A percentile compares a stretch with the other conserved stretches of the same genome.
Evolutionary conservation across 257 asterid species (phyloP).

Genomic region (Solanum verrucosum): DNA sequence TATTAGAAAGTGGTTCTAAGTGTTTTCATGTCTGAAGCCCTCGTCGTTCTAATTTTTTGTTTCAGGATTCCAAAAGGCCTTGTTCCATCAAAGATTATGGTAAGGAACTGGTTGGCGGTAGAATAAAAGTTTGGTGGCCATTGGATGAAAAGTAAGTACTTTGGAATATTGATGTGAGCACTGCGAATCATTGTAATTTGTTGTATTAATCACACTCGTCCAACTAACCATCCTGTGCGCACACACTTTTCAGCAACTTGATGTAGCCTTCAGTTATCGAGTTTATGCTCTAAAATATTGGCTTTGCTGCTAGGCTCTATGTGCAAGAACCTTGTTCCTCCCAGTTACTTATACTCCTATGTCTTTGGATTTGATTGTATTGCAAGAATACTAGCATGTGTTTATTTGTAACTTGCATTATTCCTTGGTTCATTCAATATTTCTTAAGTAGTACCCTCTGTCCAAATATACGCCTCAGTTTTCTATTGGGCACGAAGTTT

Average conservation of each 20-base stretch:
- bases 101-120: conserved; percentile 35
- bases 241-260: background rate
- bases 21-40: background rate
- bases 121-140: conserved; percentile 51
- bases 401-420: background rate
- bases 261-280: background rate
- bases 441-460: background rate
- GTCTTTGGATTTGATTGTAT: background rate
- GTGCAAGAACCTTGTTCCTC: background rate
- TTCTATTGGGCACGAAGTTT: background rate
- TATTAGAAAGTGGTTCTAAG: background rate
- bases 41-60: background rate
- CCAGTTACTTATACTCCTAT: background rate
- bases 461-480: background rate
- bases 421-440: background rate
- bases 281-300: background rate
- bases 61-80: conserved; percentile 17
- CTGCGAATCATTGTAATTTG: background rate
- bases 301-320: background rate
- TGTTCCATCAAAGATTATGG: conserved; percentile 16
- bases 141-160: conserved; percentile 27
- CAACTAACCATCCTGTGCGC: background rate
- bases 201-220: background rate
- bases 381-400: background rate
- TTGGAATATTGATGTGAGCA: background rate